A percentile compares a stretch with the other conserved stretches of the same genome.
Conservation (phyloP, 2,329 filamentous ascomycete genomes). For the Pseudocercospora crystallina region DNA sequence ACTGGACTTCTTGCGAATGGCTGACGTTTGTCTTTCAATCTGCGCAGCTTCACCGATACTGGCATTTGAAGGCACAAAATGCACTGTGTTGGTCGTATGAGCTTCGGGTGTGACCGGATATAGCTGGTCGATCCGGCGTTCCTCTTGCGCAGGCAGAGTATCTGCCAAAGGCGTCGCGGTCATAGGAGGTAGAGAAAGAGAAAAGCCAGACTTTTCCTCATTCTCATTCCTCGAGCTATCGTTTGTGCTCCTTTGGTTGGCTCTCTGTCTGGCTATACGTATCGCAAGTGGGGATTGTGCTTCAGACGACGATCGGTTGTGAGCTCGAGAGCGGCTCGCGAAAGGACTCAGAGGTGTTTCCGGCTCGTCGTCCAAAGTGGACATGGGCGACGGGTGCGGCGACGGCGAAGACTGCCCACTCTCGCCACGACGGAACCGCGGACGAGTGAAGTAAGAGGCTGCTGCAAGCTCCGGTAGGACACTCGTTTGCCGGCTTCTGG, state of each 20-base stretch:
- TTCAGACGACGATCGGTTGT: constrained; percentile 24
- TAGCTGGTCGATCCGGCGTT: no score
- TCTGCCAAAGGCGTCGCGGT: no score
- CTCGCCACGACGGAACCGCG: constrained; percentile 9
- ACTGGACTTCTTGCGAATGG: constrained; percentile 15
- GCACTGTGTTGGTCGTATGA: no score
- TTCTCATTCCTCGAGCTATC: neutral
- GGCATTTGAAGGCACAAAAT: no score
- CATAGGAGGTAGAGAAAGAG: no score
- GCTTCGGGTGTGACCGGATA: no score
- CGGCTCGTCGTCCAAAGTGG: no score
- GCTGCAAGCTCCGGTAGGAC: constrained; percentile 17
- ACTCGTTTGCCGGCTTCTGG: constrained; percentile 4
- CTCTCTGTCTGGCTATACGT: neutral
- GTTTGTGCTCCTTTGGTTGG: no score
- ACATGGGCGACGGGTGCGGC: neutral
- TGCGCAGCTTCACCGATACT: no score
- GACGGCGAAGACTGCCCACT: constrained; percentile 9
- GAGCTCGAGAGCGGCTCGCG: neutral
- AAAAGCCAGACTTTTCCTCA: neutral
- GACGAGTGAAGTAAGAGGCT: constrained; percentile 20
- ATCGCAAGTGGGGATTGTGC: constrained; percentile 20
- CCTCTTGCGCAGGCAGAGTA: no score
- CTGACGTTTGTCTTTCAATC: no score
- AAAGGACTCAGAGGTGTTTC: no score